Percentiles rank a stretch among this genome's conserved stretches.
These are phyloP conservation scores for Hyaloscypha bicolor DNA, from an alignment of 495 filamentous ascomycete genomes.

Conservation along the genomic window DNA sequence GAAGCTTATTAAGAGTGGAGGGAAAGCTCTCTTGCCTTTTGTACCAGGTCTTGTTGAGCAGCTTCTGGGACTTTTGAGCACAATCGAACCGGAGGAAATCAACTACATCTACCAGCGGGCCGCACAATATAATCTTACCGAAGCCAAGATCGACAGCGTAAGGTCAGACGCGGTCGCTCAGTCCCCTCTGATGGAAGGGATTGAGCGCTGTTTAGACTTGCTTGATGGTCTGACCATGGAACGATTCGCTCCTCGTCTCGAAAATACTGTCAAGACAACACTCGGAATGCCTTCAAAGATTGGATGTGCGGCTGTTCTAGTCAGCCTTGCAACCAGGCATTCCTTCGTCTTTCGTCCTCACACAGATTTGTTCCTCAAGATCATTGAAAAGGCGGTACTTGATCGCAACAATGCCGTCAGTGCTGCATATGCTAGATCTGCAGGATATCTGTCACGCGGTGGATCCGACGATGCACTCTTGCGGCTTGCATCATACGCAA, in stretches of 20 bases:
- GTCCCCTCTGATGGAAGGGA: conserved; percentile 92
- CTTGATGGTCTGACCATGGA: conserved; percentile 76
- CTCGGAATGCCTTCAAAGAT: conserved; percentile 93
- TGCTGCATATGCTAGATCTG: conserved; percentile 79
- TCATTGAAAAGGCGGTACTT: conserved; percentile 75
- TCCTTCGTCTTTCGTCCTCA: conserved; percentile 73
- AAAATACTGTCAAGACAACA: conserved; percentile 78
- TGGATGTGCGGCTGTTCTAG: conserved; percentile 81
- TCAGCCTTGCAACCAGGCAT: conserved; percentile 81
- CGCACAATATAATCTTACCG: conserved; percentile 78
- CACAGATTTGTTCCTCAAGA: conserved; percentile 74
- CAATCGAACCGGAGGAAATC: conserved; percentile 80
- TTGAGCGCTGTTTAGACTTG: conserved; percentile 86
- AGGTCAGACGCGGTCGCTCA: conserved; percentile 75
- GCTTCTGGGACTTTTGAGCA: conserved; percentile 77
- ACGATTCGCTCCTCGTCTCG: conserved; percentile 68
- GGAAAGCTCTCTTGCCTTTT: conserved; percentile 72
- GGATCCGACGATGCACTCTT: conserved; percentile 70
- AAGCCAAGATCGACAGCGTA: conserved; percentile 84
- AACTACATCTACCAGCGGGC: conserved; percentile 93
- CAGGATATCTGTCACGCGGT: conserved; percentile 81
- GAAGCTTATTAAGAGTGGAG: conserved; percentile 85
- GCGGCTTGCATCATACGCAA: conserved; percentile 64
- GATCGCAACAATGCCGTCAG: conserved; percentile 92
- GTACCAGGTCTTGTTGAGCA: conserved; percentile 80